phyloP scores from a whole-genome alignment of 768 basidiomycete species.

The Tylopilus balloui region DNA sequence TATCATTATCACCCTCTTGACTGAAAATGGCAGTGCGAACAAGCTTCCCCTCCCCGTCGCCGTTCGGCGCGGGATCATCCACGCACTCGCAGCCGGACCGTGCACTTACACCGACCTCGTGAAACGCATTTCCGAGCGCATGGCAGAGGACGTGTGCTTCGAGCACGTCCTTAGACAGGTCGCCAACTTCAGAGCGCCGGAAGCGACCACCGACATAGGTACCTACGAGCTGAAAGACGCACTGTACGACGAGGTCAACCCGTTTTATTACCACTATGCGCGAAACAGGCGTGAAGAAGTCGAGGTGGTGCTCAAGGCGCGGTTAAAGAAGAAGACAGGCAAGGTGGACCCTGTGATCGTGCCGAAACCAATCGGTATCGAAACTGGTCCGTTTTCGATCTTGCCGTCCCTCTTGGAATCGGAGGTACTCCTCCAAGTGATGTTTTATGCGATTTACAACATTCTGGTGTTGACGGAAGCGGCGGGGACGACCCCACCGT shows the following conservation, averaged over 20 bases:
- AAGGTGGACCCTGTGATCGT: constrained; percentile 66
- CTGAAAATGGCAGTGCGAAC: constrained; percentile 72
- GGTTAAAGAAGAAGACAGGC: constrained; percentile 62
- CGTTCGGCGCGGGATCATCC: constrained; percentile 82
- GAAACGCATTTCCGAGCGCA: constrained; percentile 85
- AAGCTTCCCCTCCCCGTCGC: constrained; percentile 59
- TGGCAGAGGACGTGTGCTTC: constrained; percentile 79
- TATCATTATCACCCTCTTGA: constrained; percentile 80
- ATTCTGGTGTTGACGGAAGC: constrained; percentile 62
- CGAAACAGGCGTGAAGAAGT: constrained; percentile 92
- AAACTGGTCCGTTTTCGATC: constrained; percentile 61
- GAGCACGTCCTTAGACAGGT: constrained; percentile 75
- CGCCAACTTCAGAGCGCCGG: constrained; percentile 78
- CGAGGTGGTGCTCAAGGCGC: constrained; percentile 64
- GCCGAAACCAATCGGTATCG: constrained; percentile 65
- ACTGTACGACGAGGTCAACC: constrained; percentile 82
- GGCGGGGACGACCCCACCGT: constrained; percentile 58
- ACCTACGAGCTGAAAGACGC: constrained; percentile 87
- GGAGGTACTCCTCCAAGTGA: constrained; percentile 69
- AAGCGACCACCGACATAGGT: constrained; percentile 72
- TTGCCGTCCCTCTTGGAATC: constrained; percentile 65
- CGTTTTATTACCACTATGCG: constrained; percentile 94
- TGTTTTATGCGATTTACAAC: constrained; percentile 80
- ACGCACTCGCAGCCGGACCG: constrained; percentile 83
- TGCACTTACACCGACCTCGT: constrained; percentile 88